Conservation (phyloP, 2,329 filamentous ascomycete species). For the Amauroascus niger region DNA sequence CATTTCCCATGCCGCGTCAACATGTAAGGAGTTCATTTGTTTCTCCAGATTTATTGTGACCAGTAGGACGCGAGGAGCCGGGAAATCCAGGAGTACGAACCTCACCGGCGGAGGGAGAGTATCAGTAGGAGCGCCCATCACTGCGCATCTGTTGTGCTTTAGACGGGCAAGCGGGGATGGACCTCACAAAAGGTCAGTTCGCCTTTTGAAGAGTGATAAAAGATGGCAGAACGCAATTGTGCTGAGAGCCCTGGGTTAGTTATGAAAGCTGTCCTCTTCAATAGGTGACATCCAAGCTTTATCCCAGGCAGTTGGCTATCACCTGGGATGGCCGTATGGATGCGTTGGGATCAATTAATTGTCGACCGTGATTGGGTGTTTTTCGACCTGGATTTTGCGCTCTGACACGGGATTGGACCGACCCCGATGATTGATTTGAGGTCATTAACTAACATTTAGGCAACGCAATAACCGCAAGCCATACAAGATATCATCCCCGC, state of each 20-base stretch:
- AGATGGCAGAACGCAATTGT: background rate
- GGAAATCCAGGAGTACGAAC: constrained; percentile 23
- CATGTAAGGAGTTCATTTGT: constrained; percentile 34
- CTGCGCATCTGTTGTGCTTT: background rate
- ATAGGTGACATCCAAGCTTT: too few species aligned
- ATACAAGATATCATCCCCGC: background rate
- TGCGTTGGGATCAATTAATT: too few species aligned
- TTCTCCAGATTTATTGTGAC: constrained; percentile 36
- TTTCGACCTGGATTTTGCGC: too few species aligned
- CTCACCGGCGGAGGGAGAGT: constrained; percentile 14
- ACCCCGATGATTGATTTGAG: background rate
- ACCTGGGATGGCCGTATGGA: background rate
- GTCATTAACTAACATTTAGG: background rate
- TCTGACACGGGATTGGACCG: too few species aligned
- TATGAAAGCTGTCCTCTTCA: background rate
- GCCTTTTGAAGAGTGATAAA: background rate
- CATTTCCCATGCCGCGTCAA: constrained; percentile 31
- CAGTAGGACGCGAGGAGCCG: constrained; percentile 34
- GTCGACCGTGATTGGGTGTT: background rate
- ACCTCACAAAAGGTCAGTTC: background rate
- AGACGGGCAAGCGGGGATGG: too few species aligned
- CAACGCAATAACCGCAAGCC: background rate
- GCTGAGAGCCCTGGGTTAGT: background rate
- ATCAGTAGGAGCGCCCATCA: constrained; percentile 10
- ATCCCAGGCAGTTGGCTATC: background rate